Conservation (phyloP, 1,284 basidiomycete genomes). For the Cryptococcus sp. region DNA sequence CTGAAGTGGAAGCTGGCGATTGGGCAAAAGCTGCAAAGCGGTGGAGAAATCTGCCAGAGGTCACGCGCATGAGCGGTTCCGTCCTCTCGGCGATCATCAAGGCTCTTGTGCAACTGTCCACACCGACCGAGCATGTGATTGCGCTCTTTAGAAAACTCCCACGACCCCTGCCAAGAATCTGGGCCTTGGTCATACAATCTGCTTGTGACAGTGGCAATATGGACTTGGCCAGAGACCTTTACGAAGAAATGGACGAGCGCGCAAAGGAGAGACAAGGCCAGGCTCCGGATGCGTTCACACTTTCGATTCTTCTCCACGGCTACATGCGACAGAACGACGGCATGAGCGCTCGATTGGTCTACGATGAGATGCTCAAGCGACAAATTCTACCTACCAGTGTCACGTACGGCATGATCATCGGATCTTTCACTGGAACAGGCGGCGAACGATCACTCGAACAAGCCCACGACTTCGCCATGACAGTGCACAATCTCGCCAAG, state of each 20-base stretch:
- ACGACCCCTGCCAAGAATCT: conserved; percentile 68
- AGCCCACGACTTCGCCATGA: conserved; percentile 44
- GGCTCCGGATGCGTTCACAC: conserved; percentile 59
- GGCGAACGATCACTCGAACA: conserved; percentile 33
- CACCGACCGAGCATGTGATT: conserved; percentile 71
- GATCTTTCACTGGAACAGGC: conserved; percentile 50
- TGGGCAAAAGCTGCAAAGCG: conserved; percentile 53
- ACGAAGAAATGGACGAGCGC: conserved; percentile 64
- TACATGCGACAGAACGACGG: conserved; percentile 66
- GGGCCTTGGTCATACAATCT: conserved; percentile 76
- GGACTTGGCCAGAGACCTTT: conserved; percentile 68
- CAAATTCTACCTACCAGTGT: conserved; percentile 70
- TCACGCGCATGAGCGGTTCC: conserved; percentile 56
- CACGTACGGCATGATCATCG: conserved; percentile 72
- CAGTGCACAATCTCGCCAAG: conserved; percentile 25
- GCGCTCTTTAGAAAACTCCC: conserved; percentile 63
- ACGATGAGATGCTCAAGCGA: conserved; percentile 71
- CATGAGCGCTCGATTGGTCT: conserved; percentile 65
- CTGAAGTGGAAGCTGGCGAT: conserved; percentile 76
- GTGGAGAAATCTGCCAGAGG: conserved; percentile 25
- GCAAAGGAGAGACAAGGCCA: conserved; percentile 35
- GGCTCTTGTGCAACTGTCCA: conserved; percentile 77
- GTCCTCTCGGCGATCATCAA: conserved; percentile 79
- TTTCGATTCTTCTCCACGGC: conserved; percentile 83
- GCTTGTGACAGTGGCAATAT: conserved; percentile 76